Percentiles rank a stretch among this genome's conserved stretches.
These are phyloP conservation scores for Ustilaginoidea virens DNA, from an alignment of 2,329 filamentous ascomycete species.

Conservation along the genomic window DNA sequence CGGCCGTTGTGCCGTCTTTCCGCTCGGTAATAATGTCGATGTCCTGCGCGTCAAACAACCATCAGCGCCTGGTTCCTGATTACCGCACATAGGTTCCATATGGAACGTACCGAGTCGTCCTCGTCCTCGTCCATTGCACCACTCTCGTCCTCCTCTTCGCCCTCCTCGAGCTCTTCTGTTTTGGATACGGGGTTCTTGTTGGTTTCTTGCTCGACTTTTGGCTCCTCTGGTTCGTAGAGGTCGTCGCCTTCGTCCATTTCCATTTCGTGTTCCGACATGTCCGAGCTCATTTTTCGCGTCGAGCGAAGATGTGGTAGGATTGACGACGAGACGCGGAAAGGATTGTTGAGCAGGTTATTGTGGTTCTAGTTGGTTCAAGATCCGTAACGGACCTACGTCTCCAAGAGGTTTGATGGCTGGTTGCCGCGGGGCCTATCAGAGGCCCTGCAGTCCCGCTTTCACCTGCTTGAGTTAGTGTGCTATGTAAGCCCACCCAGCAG, in stretches of 20 bases:
- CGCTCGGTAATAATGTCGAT: constrained; percentile 55
- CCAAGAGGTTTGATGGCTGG: too few relatives aligned
- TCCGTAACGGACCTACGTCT: too few relatives aligned
- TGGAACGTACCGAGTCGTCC: constrained; percentile 28
- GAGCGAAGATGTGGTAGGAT: too few relatives aligned
- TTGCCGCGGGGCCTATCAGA: too few relatives aligned
- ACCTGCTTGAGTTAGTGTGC: too few relatives aligned
- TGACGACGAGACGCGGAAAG: too few relatives aligned
- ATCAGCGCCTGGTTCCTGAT: too few relatives aligned
- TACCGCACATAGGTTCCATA: too few relatives aligned
- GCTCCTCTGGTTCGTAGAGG: constrained; percentile 48
- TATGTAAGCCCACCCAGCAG: too few relatives aligned
- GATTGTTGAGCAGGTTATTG: too few relatives aligned
- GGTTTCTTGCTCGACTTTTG: constrained; percentile 19
- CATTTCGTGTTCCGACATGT: constrained; percentile 26
- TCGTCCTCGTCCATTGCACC: constrained; percentile 46
- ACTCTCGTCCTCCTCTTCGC: constrained; percentile 47
- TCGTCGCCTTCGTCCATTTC: constrained; percentile 55
- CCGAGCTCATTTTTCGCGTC: constrained; percentile 4
- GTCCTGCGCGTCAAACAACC: constrained; percentile 25
- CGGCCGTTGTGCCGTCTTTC: constrained; percentile 46
- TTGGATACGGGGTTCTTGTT: constrained; percentile 17
- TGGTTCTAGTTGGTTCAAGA: too few relatives aligned
- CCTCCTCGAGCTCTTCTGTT: constrained; percentile 44
- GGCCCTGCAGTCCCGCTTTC: too few relatives aligned